phyloP scores from a whole-genome alignment of 2,329 filamentous ascomycete species.

The Aspergillus pseudotamarii region DNA sequence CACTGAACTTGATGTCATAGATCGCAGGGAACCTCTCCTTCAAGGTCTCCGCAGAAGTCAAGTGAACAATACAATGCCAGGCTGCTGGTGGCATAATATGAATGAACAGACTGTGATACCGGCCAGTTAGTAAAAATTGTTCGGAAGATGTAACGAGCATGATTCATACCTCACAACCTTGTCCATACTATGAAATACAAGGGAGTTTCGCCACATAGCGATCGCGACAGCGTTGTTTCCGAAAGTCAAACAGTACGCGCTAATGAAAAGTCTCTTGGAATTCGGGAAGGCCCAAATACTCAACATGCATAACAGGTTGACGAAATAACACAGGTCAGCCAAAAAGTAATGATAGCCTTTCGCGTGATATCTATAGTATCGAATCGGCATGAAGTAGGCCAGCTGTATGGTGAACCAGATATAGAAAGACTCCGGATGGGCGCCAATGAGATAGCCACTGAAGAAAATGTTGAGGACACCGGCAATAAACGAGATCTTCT shows the following conservation, averaged over 20 bases:
- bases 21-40: constrained; percentile 78
- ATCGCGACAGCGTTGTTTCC: constrained; percentile 98
- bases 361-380: constrained; percentile 86
- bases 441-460: constrained; percentile 90
- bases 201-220: constrained; percentile 97
- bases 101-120: constrained; percentile 74
- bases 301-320: constrained; percentile 81
- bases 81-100: constrained; percentile 98
- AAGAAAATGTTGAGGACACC: constrained; percentile 97
- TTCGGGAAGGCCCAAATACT: constrained; percentile 88
- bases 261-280: constrained; percentile 89
- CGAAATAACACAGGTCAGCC: constrained; percentile 96
- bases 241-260: constrained; percentile 87
- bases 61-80: constrained; percentile 87
- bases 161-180: constrained; percentile 77
- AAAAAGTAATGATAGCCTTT: constrained; percentile 97
- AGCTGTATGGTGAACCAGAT: constrained; percentile 89
- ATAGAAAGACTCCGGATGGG: constrained; percentile 81
- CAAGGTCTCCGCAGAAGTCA: constrained; percentile 69
- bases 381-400: constrained; percentile 94
- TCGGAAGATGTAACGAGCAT: not conserved
- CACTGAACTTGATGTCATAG: constrained; percentile 72
- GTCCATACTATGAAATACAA: constrained; percentile 98
- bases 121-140: constrained; percentile 1
- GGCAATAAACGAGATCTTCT: constrained; percentile 95